Evolutionary conservation across 148 eudicot genomes (phyloP).

Genomic region (Simmondsia chinensis): DNA sequence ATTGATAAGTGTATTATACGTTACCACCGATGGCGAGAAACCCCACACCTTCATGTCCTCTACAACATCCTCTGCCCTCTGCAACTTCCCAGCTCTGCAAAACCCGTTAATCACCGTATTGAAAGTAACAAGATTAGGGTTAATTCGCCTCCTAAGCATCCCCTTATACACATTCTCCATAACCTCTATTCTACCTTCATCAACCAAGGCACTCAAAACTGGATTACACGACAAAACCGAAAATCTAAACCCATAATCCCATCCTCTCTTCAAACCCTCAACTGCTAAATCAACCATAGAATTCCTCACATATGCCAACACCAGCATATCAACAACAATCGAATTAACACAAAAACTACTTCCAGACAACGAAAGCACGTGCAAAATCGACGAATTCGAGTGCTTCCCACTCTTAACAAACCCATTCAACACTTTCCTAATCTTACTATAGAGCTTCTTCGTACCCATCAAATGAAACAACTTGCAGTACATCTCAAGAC

Average conservation of each 20-base stretch:
- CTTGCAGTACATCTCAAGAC: conserved; percentile 25
- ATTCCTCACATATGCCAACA: conserved; percentile 33
- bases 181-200: conserved; percentile 24
- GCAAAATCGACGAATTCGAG: conserved; percentile 39
- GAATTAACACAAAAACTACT: conserved; percentile 27
- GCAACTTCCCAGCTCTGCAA: conserved; percentile 54
- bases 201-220: conserved; percentile 44
- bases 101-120: conserved; percentile 55
- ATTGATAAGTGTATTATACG: conserved; percentile 53
- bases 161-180: conserved; percentile 48
- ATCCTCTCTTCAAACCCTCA: conserved; percentile 56
- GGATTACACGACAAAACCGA: conserved; percentile 49
- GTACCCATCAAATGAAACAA: conserved; percentile 28
- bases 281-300: conserved; percentile 33
- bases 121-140: conserved; percentile 42
- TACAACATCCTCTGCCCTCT: conserved; percentile 47
- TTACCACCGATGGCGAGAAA: conserved; percentile 40
- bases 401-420: conserved; percentile 26
- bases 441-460: conserved; percentile 29
- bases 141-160: conserved; percentile 51
- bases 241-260: conserved; percentile 60
- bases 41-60: conserved; percentile 72
- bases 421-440: conserved; percentile 43
- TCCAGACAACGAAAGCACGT: conserved; percentile 17
- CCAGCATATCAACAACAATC: conserved; percentile 50